Evolutionary conservation across 148 eudicot species (phyloP), one percentile per base, ranked within the genome.

Genomic region (Nyssa sinensis): DNA sequence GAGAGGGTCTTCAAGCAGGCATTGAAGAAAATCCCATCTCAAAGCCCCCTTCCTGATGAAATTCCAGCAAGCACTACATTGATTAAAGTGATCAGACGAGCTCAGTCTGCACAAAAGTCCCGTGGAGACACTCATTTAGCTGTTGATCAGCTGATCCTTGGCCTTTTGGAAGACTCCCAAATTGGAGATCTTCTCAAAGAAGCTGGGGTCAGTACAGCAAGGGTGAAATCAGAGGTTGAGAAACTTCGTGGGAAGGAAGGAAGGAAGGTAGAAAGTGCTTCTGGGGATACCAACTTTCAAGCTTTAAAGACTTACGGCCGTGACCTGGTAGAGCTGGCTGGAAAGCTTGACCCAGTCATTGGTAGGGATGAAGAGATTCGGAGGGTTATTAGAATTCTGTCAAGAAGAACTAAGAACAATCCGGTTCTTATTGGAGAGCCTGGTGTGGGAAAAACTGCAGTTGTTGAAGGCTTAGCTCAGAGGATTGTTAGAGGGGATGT

Each of bases 361-460:
- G 96, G 98, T 5, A 86, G 96, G 35, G 98, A 93, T 57, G 98
- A 93, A 66, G 98, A 91, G 80, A 93, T 93, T 64, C 61, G 93
- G 28, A 86, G 96, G 73, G 93, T 90, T 19, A 78, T 93, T 9
- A 79, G 92, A 77, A 91, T 93, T 13, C 80, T 91, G 8, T 91
- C 94, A 0, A 86, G 98, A 62, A 91, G 96, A 57, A 91, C 94
- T 0, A 93, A 93, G 91, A 93, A 91, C 74, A 93, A 93, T 63
- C 96, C 98, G 0, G 94, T 93, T 10, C 78, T 91, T 67, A 89
- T 93, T 68, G 98, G 98, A 16, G 96, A 91, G 75, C 98, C 94
- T 0, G 98, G 98, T 74, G 98, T 91, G 29, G 98, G 98, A 19
- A 93, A 93, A 75, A 93, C 94, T 1, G 92, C 98, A 5, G 89